Percentiles rank a stretch among this genome's conserved stretches.
phyloP scores from a whole-genome alignment of 768 basidiomycete genomes.

The Tylopilus felleus region DNA sequence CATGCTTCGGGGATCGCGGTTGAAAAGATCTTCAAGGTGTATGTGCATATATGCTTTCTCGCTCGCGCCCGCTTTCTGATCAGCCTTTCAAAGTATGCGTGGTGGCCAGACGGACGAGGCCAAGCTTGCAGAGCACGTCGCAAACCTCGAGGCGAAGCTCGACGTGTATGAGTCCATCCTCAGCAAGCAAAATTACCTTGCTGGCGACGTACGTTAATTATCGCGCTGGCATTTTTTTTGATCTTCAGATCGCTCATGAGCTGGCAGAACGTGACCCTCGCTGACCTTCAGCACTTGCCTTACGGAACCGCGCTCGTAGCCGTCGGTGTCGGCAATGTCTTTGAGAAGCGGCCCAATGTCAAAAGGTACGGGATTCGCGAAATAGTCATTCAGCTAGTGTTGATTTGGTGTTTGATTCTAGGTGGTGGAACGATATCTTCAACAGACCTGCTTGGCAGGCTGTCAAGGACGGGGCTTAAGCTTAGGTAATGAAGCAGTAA shows the following conservation, averaged over 20 bases:
- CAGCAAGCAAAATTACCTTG: conserved; percentile 51
- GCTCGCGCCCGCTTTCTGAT: not conserved
- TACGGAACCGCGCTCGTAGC: conserved; percentile 33
- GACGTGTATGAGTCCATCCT: conserved; percentile 54
- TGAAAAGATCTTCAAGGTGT: conserved; percentile 56
- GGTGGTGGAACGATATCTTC: conserved; percentile 53
- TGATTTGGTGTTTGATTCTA: conserved; percentile 16
- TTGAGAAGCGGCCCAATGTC: conserved; percentile 39
- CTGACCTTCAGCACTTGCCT: conserved; percentile 57
- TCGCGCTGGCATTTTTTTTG: not conserved
- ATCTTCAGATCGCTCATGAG: not conserved
- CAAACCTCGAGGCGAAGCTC: conserved; percentile 35
- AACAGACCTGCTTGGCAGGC: conserved; percentile 45
- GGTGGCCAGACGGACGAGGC: conserved; percentile 25
- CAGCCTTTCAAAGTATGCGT: conserved; percentile 1
- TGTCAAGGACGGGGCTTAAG: conserved; percentile 37
- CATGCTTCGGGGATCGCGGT: conserved; percentile 35
- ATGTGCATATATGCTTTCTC: conserved; percentile 12
- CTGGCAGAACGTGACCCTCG: conserved; percentile 45
- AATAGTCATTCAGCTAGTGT: not conserved
- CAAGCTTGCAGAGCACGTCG: conserved; percentile 11
- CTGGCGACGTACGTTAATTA: conserved; percentile 45
- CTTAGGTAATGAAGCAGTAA: not conserved
- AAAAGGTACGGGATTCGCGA: conserved; percentile 33
- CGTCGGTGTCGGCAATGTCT: conserved; percentile 30